These are phyloP conservation scores for Diaporthe eres DNA, from an alignment of 2,329 filamentous ascomycete species.

Conservation along the genomic window DNA sequence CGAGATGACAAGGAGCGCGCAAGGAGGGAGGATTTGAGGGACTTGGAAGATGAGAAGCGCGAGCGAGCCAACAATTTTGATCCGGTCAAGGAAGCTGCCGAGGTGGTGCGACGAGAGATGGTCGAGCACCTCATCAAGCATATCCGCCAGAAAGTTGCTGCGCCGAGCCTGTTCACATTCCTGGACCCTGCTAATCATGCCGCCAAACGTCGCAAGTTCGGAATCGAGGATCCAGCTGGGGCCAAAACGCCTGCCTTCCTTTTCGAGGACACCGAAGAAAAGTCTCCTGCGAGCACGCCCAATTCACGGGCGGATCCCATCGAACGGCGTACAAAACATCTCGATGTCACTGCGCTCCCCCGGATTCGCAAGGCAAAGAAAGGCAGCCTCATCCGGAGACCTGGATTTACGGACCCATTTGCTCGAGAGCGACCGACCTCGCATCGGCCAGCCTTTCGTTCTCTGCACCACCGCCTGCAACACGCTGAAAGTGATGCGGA, in stretches of 20 bases:
- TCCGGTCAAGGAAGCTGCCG: slow-evolving; percentile 86
- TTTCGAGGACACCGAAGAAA: slow-evolving; percentile 73
- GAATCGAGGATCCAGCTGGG: slow-evolving; percentile 79
- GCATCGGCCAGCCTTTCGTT: slow-evolving; percentile 75
- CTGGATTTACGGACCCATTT: slow-evolving; percentile 77
- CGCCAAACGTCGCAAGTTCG: slow-evolving; percentile 83
- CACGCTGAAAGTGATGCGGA: slow-evolving; percentile 82
- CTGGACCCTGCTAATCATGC: slow-evolving; percentile 86
- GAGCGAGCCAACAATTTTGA: slow-evolving; percentile 90
- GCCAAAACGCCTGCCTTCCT: slow-evolving; percentile 64
- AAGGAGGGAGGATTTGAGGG: slow-evolving; percentile 81
- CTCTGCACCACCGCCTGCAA: slow-evolving; percentile 84
- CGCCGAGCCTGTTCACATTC: slow-evolving; percentile 83
- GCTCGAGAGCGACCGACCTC: slow-evolving; percentile 73
- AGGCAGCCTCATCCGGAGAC: slow-evolving; percentile 69
- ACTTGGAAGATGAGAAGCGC: slow-evolving; percentile 91
- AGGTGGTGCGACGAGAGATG: slow-evolving; percentile 84
- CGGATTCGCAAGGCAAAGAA: slow-evolving; percentile 80
- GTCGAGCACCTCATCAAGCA: slow-evolving; percentile 90
- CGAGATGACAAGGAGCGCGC: slow-evolving; percentile 76
- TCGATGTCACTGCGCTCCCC: slow-evolving; percentile 76
- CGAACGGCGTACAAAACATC: slow-evolving; percentile 70
- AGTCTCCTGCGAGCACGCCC: slow-evolving; percentile 75
- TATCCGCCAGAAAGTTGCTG: slow-evolving; percentile 88
- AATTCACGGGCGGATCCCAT: slow-evolving; percentile 73